These are phyloP conservation scores for Aciculosporium take DNA, from an alignment of 2,329 filamentous ascomycete species.

Conservation along the genomic window DNA sequence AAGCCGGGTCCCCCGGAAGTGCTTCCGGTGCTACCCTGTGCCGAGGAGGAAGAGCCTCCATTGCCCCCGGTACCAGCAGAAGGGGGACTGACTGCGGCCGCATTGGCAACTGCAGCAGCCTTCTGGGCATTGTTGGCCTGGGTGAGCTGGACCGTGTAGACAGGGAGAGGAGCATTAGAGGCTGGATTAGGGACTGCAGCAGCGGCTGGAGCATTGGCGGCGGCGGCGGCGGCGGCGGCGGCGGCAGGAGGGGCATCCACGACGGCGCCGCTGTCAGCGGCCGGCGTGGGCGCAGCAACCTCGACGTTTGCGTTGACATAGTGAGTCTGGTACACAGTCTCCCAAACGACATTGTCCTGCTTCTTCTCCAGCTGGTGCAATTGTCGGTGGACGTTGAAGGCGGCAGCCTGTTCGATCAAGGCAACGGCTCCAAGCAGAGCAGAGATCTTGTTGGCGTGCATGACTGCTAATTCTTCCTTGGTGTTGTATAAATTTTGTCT, in stretches of 20 bases:
- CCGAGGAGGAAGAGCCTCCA: slow-evolving; percentile 1
- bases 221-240: slow-evolving; percentile 1
- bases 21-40: slow-evolving; percentile 1
- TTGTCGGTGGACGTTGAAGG: slow-evolving; percentile 28
- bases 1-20: slow-evolving; percentile 9
- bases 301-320: slow-evolving; percentile 16
- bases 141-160: neutral
- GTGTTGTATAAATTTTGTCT: neutral
- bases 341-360: slow-evolving; percentile 22
- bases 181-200: slow-evolving; percentile 10
- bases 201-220: slow-evolving; percentile 23
- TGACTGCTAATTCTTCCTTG: slow-evolving; percentile 13
- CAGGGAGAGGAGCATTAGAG: slow-evolving; percentile 2
- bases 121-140: no score
- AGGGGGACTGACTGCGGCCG: no score
- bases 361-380: slow-evolving; percentile 23
- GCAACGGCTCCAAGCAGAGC: slow-evolving; percentile 27
- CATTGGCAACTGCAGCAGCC: no score
- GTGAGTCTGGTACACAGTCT: slow-evolving; percentile 27
- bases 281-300: slow-evolving; percentile 7
- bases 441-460: slow-evolving; percentile 30
- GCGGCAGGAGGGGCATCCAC: neutral
- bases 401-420: slow-evolving; percentile 29
- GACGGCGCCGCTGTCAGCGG: no score
- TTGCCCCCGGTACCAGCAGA: slow-evolving; percentile 2